Base-by-base conservation (phyloP, 2,329 filamentous ascomycete genomes). In the Aureobasidium leucospermi region DNA sequence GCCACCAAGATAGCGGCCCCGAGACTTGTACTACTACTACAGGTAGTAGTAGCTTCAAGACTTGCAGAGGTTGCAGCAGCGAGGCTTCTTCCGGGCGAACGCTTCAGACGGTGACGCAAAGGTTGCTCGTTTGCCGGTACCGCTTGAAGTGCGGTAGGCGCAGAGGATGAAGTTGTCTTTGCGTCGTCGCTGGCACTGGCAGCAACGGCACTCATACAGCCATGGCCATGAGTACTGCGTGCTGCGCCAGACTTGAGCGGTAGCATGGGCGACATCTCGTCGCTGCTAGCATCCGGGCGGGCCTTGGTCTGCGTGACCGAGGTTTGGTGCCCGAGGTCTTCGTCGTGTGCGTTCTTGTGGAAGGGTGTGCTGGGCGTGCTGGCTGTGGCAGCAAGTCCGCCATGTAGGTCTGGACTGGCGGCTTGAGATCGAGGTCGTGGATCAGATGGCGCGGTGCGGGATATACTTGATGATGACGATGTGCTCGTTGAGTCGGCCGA, bases 401-500 rank as follows among this genome's bases (percentile, higher is more conserved):
- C 52, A 41, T 36, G 41, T 46, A 56, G 36, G 52, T 36, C 38
- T 16, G 31, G 16, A 32, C 39, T 55, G n/a, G 51, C 51, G 38
- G 51, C 39, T 36, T 42, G 38, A 38, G 51, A 19, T 55, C 39
- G 34, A 29, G 3, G 36, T 43, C 39, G 48, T 41, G 23, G 36
- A 52, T 19, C 32, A 34, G 28, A 23, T 11, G 39, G 51, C n/a
- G n/a, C 9, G 4, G 28, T 34, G 19, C 39, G 51, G 28, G 23
- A 11, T 38, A n/a, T 45, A 38, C 52, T 56, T 23, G 41, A 45
- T 13, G 52, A 36, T 29, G 52, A 56, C 32, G 52, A 56, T 16
- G 52, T 38, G 19, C 52, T 56, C 6, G 41, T 56, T 19, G 52
- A 56, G 32, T 56, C 52, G 29, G 52, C 52, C 3, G 52, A 46